These are phyloP conservation scores for Citrus cavaleriei DNA, from an alignment of 345 rosid genomes.

Conservation along the genomic window DNA sequence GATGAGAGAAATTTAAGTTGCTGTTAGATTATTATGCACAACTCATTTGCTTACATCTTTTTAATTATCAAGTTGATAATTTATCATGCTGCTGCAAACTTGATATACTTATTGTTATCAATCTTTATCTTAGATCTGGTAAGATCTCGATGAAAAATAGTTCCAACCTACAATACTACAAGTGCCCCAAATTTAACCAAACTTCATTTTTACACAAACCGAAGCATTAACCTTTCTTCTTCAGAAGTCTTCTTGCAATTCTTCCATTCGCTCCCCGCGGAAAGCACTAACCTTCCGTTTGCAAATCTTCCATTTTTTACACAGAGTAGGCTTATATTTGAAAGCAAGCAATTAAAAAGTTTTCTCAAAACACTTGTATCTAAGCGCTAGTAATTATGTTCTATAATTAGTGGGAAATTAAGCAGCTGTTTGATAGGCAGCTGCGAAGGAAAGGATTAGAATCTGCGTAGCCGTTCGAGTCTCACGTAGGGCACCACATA, in stretches of 20 bases:
- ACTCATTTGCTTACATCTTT: not conserved
- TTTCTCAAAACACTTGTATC: too few species aligned
- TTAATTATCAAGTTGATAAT: too few species aligned
- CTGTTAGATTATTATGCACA: too few species aligned
- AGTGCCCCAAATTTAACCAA: not conserved
- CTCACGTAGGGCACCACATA: not conserved
- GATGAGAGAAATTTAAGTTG: not conserved
- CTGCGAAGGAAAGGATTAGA: not conserved
- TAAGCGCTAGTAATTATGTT: too few species aligned
- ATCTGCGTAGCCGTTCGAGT: not conserved
- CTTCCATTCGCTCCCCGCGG: not conserved
- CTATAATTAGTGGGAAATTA: too few species aligned
- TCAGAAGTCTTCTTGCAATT: not conserved
- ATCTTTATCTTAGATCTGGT: not conserved
- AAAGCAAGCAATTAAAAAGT: too few species aligned
- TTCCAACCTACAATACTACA: not conserved
- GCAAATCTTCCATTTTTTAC: not conserved
- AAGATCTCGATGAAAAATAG: not conserved
- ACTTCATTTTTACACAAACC: not conserved
- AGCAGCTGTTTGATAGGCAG: not conserved
- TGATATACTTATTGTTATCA: too few species aligned
- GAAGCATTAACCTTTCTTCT: not conserved
- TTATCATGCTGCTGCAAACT: too few species aligned
- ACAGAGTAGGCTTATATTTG: too few species aligned
- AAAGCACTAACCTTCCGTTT: not conserved